Conservation (phyloP, 2,329 filamentous ascomycete species). For the Colletotrichum gigasporum region DNA sequence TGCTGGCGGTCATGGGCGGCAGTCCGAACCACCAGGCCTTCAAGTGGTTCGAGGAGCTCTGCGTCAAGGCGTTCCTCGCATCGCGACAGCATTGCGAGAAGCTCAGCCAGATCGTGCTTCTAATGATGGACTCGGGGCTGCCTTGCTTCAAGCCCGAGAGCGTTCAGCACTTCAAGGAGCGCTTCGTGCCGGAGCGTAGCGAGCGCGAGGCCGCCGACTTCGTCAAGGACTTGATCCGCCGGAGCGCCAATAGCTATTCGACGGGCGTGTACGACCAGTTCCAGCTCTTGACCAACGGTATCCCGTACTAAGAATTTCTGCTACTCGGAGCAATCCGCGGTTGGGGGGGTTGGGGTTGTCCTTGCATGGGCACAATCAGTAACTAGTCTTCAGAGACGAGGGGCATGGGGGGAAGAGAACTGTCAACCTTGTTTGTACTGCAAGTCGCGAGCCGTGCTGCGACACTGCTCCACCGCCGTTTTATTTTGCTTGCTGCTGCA, state of each 20-base stretch:
- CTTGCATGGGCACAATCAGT: too few species aligned
- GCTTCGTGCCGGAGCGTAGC: slow-evolving; percentile 91
- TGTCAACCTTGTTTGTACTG: too few species aligned
- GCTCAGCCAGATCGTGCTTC: slow-evolving; percentile 85
- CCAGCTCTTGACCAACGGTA: slow-evolving; percentile 95
- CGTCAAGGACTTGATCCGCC: slow-evolving; percentile 88
- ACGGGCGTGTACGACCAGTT: slow-evolving; percentile 98
- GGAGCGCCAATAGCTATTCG: slow-evolving; percentile 89
- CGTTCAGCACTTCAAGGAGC: slow-evolving; percentile 88
- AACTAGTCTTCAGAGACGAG: too few species aligned
- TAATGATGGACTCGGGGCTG: slow-evolving; percentile 96
- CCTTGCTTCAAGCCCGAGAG: slow-evolving; percentile 99
- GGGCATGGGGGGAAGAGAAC: too few species aligned
- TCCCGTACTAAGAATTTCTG: slow-evolving; percentile 82
- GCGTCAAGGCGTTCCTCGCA: slow-evolving; percentile 93
- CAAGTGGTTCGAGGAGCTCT: slow-evolving; percentile 95
- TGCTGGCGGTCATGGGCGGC: slow-evolving; percentile 99
- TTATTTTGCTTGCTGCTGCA: too few species aligned
- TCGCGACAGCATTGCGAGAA: slow-evolving; percentile 88
- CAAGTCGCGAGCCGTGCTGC: too few species aligned
- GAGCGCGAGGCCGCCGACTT: slow-evolving; percentile 96
- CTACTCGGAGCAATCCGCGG: too few species aligned
- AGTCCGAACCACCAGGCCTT: slow-evolving; percentile 86
- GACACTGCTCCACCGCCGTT: too few species aligned
- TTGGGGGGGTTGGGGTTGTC: too few species aligned